Evolutionary conservation across 345 rosid genomes (phyloP).

Genomic region (Eucalyptus erythrocorys): DNA sequence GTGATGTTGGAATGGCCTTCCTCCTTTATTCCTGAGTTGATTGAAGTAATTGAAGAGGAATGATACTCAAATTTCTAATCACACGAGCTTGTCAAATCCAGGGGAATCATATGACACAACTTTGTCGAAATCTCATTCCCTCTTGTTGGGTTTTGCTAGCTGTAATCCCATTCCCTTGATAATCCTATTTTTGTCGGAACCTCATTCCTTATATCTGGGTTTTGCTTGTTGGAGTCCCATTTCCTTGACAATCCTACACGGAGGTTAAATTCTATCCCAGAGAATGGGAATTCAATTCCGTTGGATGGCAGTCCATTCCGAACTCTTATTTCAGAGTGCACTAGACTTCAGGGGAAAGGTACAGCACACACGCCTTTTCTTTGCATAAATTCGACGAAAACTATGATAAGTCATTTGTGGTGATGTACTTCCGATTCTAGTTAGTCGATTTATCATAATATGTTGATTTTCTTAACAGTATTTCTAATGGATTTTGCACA

Average conservation of each 20-base stretch:
- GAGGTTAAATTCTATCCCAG: neutral
- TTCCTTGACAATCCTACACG: neutral
- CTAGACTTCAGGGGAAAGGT: neutral
- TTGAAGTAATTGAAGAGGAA: neutral
- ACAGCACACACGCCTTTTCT: too few species aligned
- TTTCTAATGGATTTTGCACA: neutral
- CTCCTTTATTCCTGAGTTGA: neutral
- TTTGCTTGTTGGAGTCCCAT: neutral
- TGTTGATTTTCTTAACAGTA: too few species aligned
- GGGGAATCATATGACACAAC: neutral
- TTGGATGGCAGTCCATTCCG: neutral
- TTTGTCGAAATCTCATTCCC: neutral
- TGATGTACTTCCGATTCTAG: too few species aligned
- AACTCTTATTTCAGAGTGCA: neutral
- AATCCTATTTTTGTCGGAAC: neutral
- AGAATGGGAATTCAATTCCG: neutral
- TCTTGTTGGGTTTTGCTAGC: neutral
- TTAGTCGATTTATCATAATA: neutral
- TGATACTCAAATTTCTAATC: too few species aligned
- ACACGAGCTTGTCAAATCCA: neutral
- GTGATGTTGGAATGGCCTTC: neutral
- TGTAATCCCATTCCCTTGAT: neutral
- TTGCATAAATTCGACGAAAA: neutral
- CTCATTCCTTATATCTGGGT: neutral
- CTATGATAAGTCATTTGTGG: too few species aligned